Conservation (phyloP, 2,329 filamentous ascomycete genomes). For the Pyrenophora tritici-repentis region DNA sequence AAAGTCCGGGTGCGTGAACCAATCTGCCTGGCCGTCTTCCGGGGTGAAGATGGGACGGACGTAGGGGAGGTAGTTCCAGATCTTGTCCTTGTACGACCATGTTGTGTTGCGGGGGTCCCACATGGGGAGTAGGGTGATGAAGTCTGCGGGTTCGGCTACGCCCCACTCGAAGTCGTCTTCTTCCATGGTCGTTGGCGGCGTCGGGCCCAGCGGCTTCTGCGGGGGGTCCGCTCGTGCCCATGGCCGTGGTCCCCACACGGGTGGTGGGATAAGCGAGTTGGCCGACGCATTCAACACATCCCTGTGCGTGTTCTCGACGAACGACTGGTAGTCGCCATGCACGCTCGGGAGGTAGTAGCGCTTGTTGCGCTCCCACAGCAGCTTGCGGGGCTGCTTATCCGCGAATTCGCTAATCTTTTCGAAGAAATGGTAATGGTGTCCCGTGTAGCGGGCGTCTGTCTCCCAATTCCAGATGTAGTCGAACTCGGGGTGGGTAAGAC, state of each 20-base stretch:
- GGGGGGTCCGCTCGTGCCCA: constrained; percentile 59
- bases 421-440: constrained; percentile 81
- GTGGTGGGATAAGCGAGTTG: constrained; percentile 54
- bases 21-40: constrained; percentile 68
- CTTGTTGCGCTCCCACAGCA: constrained; percentile 63
- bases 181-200: constrained; percentile 72
- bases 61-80: constrained; percentile 55
- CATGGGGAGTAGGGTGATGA: constrained; percentile 89
- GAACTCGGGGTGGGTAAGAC: constrained; percentile 75
- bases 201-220: constrained; percentile 78
- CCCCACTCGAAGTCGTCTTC: constrained; percentile 86
- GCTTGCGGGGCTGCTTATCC: constrained; percentile 60
- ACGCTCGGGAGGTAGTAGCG: constrained; percentile 60
- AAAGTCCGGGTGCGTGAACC: constrained; percentile 58
- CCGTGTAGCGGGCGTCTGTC: constrained; percentile 77
- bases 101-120: constrained; percentile 87
- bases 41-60: constrained; percentile 83
- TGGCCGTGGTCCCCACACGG: constrained; percentile 83
- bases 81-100: constrained; percentile 65
- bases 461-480: constrained; percentile 87
- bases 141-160: constrained; percentile 85
- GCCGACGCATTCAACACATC: constrained; percentile 48
- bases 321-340: constrained; percentile 57
- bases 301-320: constrained; percentile 51
- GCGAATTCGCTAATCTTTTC: constrained; percentile 64